Evolutionary conservation across 352 stramenopile genomes (phyloP).

Genomic region (Phytopythium oedochilum): DNA sequence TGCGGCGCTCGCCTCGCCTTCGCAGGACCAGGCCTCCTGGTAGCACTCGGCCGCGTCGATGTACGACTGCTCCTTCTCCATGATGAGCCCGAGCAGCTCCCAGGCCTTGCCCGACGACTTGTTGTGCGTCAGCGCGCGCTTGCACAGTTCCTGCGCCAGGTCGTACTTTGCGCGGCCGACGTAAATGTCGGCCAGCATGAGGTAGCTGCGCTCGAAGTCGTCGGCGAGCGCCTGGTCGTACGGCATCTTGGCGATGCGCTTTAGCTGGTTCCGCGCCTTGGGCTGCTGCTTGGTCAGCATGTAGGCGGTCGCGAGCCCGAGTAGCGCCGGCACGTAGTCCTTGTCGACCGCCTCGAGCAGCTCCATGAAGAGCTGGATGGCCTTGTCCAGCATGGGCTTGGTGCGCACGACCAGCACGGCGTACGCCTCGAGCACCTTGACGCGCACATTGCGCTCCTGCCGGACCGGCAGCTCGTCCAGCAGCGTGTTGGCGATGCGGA

Average conservation of each 20-base stretch:
- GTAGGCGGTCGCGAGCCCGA: conserved; percentile 87
- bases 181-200: conserved; percentile 93
- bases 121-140: conserved; percentile 91
- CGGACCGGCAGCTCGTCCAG: conserved; percentile 78
- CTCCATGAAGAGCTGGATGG: conserved; percentile 88
- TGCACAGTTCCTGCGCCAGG: conserved; percentile 91
- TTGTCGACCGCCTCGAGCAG: conserved; percentile 83
- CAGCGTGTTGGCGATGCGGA: conserved; percentile 85
- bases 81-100: conserved; percentile 92
- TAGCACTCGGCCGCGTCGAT: conserved; percentile 93
- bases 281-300: conserved; percentile 91
- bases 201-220: conserved; percentile 92
- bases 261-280: conserved; percentile 93
- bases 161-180: conserved; percentile 91
- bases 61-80: conserved; percentile 94
- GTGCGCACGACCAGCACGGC: conserved; percentile 70
- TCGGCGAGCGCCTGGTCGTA: conserved; percentile 86
- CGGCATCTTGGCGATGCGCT: conserved; percentile 93
- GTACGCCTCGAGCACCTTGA: conserved; percentile 87
- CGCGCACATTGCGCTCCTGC: conserved; percentile 46
- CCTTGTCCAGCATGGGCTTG: conserved; percentile 85
- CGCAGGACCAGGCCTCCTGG: conserved; percentile 83
- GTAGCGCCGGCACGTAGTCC: conserved; percentile 89
- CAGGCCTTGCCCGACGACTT: conserved; percentile 90
- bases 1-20: conserved; percentile 78